Evolutionary conservation across 75 land plant genomes (phyloP), one percentile per base, ranked within the genome.

Genomic region (Cryptomeria japonica): DNA sequence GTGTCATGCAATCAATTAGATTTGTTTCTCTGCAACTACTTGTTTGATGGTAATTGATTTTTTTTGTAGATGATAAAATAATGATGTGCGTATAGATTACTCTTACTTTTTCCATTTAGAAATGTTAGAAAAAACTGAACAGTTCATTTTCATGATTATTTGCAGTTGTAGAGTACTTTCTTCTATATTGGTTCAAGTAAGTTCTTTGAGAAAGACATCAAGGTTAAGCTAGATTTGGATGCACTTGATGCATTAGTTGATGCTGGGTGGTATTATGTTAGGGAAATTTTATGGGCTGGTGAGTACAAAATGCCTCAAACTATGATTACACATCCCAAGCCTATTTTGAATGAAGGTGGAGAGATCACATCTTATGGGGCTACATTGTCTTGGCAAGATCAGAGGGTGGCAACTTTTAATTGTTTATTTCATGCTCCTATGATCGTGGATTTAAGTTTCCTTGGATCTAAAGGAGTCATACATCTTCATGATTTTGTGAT

Each of bases 201-300:
- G 39, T 96, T 93, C 77, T 92, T 94, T 15, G 80, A 88, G 78
- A 91, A 94, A 22, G 91, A 97, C 87, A 94, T 96, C 28, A 91
- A 97, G 31, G 93, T 94, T n/a, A 93, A 96, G 80, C 94, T 95
- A 19, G 97, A 93, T 84, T 93, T 97, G 32, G 99, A 97, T 87
- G 93, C 90, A 3, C 92, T 94, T 47, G 99, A 96, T 34, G 92
- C 94, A 47, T 91, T 97, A 34, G 99, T 97, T 19, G 97, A 97
- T 89, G 51, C 87, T 1, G 97, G 99, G 0, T 97, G 99, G 99
- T 97, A 97, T 88, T 94, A 95, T 87, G 89, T 91, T 49, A 44
- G 98, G 6, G 91, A 90, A 56, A 95, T 94, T 58, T 73, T 97
- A 34, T 96, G 91, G 92, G 95, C 93, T 19, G 58, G 49, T 42